Evolutionary conservation across 179 eudicot genomes (phyloP).

Genomic region (Amaranthus tricolor): DNA sequence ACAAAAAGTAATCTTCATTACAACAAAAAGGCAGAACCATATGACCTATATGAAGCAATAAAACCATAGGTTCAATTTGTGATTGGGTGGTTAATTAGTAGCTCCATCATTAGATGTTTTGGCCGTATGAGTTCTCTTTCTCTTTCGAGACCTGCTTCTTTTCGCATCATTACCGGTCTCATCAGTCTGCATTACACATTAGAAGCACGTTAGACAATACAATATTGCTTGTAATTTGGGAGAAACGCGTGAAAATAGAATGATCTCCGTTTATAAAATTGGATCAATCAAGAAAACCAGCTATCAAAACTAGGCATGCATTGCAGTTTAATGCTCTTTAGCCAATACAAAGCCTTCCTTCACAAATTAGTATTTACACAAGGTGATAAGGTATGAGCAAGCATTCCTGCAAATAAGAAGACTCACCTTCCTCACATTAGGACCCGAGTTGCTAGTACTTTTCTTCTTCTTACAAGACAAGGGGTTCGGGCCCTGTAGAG

Average conservation of each 20-base stretch:
- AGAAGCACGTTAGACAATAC: too few species aligned
- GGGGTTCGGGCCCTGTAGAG: slow-evolving; percentile 89
- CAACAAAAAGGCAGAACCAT: neutral
- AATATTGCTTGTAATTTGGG: neutral
- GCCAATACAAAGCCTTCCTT: neutral
- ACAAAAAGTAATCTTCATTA: neutral
- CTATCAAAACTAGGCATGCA: neutral
- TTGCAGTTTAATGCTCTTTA: neutral
- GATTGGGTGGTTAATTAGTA: neutral
- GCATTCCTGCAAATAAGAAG: neutral
- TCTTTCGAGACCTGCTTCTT: slow-evolving; percentile 51
- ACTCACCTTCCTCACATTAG: slow-evolving; percentile 42
- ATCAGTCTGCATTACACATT: slow-evolving; percentile 33
- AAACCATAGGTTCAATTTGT: neutral
- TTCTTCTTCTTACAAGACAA: slow-evolving; percentile 85
- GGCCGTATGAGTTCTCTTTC: slow-evolving; percentile 56
- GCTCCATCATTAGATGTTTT: slow-evolving; percentile 27
- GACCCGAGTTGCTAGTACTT: slow-evolving; percentile 34
- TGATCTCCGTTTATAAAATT: neutral
- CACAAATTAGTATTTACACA: neutral
- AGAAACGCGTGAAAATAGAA: neutral
- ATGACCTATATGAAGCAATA: neutral
- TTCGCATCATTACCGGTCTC: slow-evolving; percentile 25
- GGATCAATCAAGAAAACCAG: neutral
- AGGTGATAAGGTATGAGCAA: neutral